phyloP scores from a whole-genome alignment of 148 eudicot genomes.

The Persicaria maculosa region DNA sequence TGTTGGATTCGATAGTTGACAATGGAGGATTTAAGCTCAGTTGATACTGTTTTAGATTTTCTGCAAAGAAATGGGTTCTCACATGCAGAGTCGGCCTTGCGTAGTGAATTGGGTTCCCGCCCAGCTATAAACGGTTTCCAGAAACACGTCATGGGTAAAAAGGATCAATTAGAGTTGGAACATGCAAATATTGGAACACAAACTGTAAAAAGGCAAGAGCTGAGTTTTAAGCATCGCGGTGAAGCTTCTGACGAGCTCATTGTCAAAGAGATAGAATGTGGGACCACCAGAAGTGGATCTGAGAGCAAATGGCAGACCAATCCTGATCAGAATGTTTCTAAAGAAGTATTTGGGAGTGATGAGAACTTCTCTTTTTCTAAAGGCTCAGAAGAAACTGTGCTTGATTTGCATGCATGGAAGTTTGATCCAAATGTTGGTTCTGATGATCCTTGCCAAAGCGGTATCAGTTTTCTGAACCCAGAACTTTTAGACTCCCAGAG shows the following conservation, averaged over 20 bases:
- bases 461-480: conserved; percentile 16
- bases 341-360: conserved; percentile 31
- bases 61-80: conserved; percentile 65
- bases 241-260: conserved; percentile 67
- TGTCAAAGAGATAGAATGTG: conserved; percentile 81
- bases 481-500: conserved; percentile 27
- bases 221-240: conserved; percentile 27
- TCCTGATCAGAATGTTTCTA: conserved; percentile 23
- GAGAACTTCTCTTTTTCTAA: conserved; percentile 47
- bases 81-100: conserved; percentile 80
- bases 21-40: conserved; percentile 60
- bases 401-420: conserved; percentile 61
- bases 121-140: conserved; percentile 57
- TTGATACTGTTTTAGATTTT: conserved; percentile 57
- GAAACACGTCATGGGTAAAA: conserved; percentile 39
- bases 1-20: conserved; percentile 7
- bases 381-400: conserved; percentile 48
- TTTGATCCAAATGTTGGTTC: conserved; percentile 38
- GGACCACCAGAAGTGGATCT: conserved; percentile 39
- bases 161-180: conserved; percentile 27
- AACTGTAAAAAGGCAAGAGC: conserved; percentile 23
- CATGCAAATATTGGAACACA: conserved; percentile 30
- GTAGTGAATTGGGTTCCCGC: conserved; percentile 51
- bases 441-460: conserved; percentile 32
- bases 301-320: conserved; percentile 46